Conservation (phyloP, 2,329 filamentous ascomycete species). For the Fulvia fulva region DNA sequence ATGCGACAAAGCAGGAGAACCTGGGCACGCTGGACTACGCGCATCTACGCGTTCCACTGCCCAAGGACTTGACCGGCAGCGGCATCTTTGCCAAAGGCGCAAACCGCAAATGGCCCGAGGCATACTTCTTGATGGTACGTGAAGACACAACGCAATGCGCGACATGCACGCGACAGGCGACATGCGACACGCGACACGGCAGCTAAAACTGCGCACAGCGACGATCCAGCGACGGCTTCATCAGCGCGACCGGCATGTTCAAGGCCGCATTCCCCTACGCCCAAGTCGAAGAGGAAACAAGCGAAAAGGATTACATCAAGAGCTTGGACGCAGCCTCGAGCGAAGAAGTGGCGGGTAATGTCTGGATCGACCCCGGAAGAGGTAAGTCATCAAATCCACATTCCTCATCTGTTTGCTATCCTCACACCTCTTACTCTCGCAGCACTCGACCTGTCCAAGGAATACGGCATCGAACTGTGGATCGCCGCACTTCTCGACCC, state of each 20-base stretch:
- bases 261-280: constrained; percentile 81
- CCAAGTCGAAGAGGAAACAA: constrained; percentile 62
- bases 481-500: constrained; percentile 88
- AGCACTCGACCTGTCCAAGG: constrained; percentile 77
- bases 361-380: constrained; percentile 83
- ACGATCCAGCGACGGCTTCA: constrained; percentile 76
- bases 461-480: constrained; percentile 84
- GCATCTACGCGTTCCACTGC: constrained; percentile 86
- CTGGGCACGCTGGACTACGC: constrained; percentile 92
- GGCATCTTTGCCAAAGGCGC: constrained; percentile 82
- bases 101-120: constrained; percentile 64
- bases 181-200: constrained; percentile 3
- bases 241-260: constrained; percentile 88
- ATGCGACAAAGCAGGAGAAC: constrained; percentile 67
- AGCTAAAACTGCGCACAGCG: constrained; percentile 48
- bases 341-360: constrained; percentile 92
- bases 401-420: constrained; percentile 10
- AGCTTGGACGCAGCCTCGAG: constrained; percentile 72
- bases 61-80: constrained; percentile 79
- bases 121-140: constrained; percentile 82
- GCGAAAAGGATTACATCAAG: constrained; percentile 81
- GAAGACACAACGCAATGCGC: constrained; percentile 1
- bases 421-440: constrained; percentile 35
- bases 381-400: constrained; percentile 41
- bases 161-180: constrained; percentile 1